Evolutionary conservation across 129 eudicot species (phyloP), one percentile per base, ranked within the genome.

Genomic region (Helianthus tuberosus): DNA sequence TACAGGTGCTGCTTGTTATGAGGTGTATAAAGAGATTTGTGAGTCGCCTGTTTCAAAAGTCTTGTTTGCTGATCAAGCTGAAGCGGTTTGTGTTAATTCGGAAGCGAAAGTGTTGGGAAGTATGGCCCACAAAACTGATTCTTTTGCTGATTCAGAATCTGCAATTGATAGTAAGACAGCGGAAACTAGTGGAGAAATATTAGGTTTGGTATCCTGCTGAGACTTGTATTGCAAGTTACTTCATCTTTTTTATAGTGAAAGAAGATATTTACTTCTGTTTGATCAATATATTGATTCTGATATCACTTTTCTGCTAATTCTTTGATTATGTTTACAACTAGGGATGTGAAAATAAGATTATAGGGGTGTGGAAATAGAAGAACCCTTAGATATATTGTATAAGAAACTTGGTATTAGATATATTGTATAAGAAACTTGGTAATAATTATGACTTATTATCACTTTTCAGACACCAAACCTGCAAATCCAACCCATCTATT

Each of bases 41-140:
- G 66, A 83, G 44, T 95, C 96, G 1, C 84, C 89, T 8, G 27
- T 85, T 77, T 95, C 97, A 23, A 77, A 95, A 78, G 55, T 82
- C 55, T 52, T 87, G 51, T 88, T 95, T 82, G 86, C 96, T 16
- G 89, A 95, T 83, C 96, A 91, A 78, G 99, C 94, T 52, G 83
- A 80, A 55, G 89, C 91, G 0, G 79, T 86, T 36, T 77, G 86
- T 46, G 72, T 81, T 35, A 75, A 79, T 12, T 46, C 74, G 76
- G 83, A 79, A 67, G 66, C 85, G 43, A 76, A 60, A 65, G 6
- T 14, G 41, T 48, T 55, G 14, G 72, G 73, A 73, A 17, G 75
- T 43, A 71, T 67, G 32, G 13, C 27, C 10, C 78, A 73, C 47
- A 8, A 66, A 67, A 43, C 59, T 32, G 71, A 60, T 52, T 51